phyloP scores from a whole-genome alignment of 1,284 basidiomycete genomes.

The Tilletia indica region DNA sequence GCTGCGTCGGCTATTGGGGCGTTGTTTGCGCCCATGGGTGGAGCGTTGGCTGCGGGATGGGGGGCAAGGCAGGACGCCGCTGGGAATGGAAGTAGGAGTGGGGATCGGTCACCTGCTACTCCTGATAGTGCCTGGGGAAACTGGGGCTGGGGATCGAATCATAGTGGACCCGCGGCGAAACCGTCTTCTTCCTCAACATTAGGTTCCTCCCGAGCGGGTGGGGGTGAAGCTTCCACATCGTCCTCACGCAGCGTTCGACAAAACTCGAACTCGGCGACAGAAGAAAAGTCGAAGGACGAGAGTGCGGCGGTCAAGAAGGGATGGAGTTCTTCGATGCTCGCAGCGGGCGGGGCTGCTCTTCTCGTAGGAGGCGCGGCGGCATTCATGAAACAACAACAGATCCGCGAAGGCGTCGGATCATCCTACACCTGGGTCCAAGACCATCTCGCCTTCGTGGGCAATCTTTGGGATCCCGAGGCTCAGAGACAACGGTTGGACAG shows the following conservation, averaged over 20 bases:
- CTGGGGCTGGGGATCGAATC: slow-evolving; percentile 47
- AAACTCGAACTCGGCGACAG: slow-evolving; percentile 21
- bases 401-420: slow-evolving; percentile 62
- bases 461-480: slow-evolving; percentile 75
- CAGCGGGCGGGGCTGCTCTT: neutral
- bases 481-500: slow-evolving; percentile 67
- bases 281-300: neutral
- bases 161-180: slow-evolving; percentile 26
- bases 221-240: neutral
- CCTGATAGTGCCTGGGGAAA: slow-evolving; percentile 12
- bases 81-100: slow-evolving; percentile 38
- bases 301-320: neutral
- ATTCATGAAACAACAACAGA: slow-evolving; percentile 54
- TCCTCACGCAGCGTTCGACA: slow-evolving; percentile 16
- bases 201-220: neutral
- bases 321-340: neutral
- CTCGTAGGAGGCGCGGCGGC: slow-evolving; percentile 76
- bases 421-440: slow-evolving; percentile 69
- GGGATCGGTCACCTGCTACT: slow-evolving; percentile 3
- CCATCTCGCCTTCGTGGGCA: slow-evolving; percentile 85
- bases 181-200: slow-evolving; percentile 13
- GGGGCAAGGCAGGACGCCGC: slow-evolving; percentile 15
- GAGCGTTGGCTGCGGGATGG: slow-evolving; percentile 62
- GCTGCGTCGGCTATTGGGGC: slow-evolving; percentile 64
- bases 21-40: slow-evolving; percentile 55